Evolutionary conservation across 2,329 filamentous ascomycete genomes (phyloP).

Genomic region (Beauveria sp.): DNA sequence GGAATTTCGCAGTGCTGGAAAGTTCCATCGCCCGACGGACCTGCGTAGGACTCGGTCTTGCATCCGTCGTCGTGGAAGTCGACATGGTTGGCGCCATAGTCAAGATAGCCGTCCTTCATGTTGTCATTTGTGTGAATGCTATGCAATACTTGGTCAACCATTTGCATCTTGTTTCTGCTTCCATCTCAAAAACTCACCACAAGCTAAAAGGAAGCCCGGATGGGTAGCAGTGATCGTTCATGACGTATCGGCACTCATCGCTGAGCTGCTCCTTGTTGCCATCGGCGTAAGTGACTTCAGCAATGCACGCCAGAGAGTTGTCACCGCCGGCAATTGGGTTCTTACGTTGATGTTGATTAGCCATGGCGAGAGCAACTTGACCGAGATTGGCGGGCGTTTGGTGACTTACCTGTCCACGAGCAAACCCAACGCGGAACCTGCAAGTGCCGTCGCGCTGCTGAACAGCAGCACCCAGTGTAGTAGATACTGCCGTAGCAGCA

Average conservation of each 20-base stretch:
- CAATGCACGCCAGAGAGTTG: too few species aligned
- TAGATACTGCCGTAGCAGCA: not conserved
- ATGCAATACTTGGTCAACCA: too few species aligned
- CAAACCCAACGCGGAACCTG: too few species aligned
- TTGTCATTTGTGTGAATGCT: not conserved
- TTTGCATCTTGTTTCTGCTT: too few species aligned
- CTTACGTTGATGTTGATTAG: too few species aligned
- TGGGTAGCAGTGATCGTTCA: conserved; percentile 7
- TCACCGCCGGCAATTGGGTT: too few species aligned
- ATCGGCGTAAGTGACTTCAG: not conserved
- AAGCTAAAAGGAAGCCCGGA: not conserved
- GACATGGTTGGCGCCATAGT: conserved; percentile 8
- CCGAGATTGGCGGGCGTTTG: too few species aligned
- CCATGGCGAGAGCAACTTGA: too few species aligned
- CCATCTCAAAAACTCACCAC: too few species aligned
- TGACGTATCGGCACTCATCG: conserved; percentile 7
- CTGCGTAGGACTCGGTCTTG: conserved; percentile 3
- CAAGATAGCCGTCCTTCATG: conserved; percentile 9
- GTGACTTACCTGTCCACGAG: too few species aligned
- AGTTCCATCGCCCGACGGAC: not conserved
- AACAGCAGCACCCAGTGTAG: not conserved
- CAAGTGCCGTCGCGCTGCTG: not conserved
- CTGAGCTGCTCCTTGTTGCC: conserved; percentile 1
- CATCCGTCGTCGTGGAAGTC: conserved; percentile 9
- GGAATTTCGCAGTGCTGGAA: too few species aligned